phyloP scores from a whole-genome alignment of 2,329 filamentous ascomycete species.

The Apiospora rasikravindrae region DNA sequence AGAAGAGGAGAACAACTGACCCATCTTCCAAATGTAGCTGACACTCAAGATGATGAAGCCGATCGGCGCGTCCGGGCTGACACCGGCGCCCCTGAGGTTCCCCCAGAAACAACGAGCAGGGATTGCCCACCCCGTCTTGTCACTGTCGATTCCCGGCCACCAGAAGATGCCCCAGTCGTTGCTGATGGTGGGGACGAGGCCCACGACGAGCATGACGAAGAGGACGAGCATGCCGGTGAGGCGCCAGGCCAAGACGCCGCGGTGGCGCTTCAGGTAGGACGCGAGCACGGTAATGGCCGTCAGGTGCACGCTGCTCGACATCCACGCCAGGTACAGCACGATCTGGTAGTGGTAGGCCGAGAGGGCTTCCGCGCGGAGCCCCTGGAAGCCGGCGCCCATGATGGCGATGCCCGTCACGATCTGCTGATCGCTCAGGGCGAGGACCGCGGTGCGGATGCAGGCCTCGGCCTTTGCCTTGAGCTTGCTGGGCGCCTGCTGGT shows the following conservation, averaged over 20 bases:
- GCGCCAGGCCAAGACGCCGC: slow-evolving; percentile 13
- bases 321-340: slow-evolving; percentile 22
- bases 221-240: slow-evolving; percentile 19
- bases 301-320: slow-evolving; percentile 22
- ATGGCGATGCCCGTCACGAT: slow-evolving; percentile 22
- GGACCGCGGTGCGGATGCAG: slow-evolving; percentile 14
- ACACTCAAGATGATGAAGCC: slow-evolving; percentile 19
- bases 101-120: slow-evolving; percentile 21
- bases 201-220: slow-evolving; percentile 20
- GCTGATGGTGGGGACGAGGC: slow-evolving; percentile 18
- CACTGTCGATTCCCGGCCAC: slow-evolving; percentile 16
- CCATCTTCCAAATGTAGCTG: slow-evolving; percentile 21
- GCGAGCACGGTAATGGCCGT: slow-evolving; percentile 19
- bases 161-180: slow-evolving; percentile 20
- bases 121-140: slow-evolving; percentile 22
- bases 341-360: slow-evolving; percentile 22
- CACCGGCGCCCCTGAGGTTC: slow-evolving; percentile 4
- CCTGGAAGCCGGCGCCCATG: slow-evolving; percentile 20
- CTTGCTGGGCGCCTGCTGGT: neutral
- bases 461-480: neutral
- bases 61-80: slow-evolving; percentile 19
- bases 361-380: neutral
- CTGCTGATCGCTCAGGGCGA: slow-evolving; percentile 21
- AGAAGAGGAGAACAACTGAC: slow-evolving; percentile 8
- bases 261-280: slow-evolving; percentile 1